Conservation (phyloP, 1,284 basidiomycete genomes). For the Naganishia sp. region DNA sequence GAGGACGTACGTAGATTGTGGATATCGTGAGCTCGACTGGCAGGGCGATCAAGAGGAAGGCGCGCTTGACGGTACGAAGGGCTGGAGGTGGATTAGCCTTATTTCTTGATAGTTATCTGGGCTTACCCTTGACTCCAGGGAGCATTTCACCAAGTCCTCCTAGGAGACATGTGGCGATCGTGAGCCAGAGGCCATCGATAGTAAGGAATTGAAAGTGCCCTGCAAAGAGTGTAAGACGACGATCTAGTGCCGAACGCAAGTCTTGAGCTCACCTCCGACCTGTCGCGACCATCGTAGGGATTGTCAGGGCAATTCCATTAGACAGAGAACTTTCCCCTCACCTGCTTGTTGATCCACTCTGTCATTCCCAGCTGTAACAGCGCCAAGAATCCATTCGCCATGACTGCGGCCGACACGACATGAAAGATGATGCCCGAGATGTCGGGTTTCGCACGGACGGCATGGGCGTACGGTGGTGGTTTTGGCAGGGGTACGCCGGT, state of each 20-base stretch:
- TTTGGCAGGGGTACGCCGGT: constrained; percentile 25
- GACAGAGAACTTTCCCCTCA: constrained; percentile 30
- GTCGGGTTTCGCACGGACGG: constrained; percentile 30
- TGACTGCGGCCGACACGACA: constrained; percentile 40
- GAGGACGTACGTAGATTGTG: constrained; percentile 61
- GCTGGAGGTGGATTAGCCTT: constrained; percentile 45
- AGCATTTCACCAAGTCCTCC: constrained; percentile 60
- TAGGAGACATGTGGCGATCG: constrained; percentile 60
- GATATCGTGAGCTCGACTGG: constrained; percentile 69
- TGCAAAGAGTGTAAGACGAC: constrained; percentile 46
- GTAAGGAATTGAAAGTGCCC: constrained; percentile 73
- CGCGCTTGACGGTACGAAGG: constrained; percentile 59
- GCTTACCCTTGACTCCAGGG: constrained; percentile 57
- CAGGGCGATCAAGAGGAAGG: constrained; percentile 63
- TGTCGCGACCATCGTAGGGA: constrained; percentile 23
- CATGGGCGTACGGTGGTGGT: constrained; percentile 23
- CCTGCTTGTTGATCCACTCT: constrained; percentile 40
- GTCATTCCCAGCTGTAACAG: constrained; percentile 38
- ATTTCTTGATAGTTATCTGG: background rate
- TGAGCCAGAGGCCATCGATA: constrained; percentile 66
- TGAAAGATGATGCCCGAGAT: constrained; percentile 32
- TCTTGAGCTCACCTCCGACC: constrained; percentile 41
- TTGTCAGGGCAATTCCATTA: background rate
- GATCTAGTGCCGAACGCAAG: background rate
- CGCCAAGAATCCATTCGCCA: constrained; percentile 48